These are phyloP conservation scores for Termitomyces titanicus DNA, from an alignment of 768 basidiomycete species.

Conservation along the genomic window DNA sequence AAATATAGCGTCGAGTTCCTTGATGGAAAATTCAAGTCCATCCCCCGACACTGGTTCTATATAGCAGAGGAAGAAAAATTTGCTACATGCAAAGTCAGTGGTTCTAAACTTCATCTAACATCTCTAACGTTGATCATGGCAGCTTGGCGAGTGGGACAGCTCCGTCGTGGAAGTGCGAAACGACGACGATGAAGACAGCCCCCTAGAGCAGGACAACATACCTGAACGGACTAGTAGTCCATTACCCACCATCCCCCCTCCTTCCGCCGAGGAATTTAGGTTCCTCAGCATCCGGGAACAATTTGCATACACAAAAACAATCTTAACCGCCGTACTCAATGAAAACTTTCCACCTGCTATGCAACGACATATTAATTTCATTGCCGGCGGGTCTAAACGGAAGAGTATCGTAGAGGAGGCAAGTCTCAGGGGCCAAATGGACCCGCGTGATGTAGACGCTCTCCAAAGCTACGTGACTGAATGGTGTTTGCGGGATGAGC, in stretches of 20 bases:
- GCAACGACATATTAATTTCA: slow-evolving; percentile 47
- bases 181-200: slow-evolving; percentile 35
- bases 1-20: slow-evolving; percentile 60
- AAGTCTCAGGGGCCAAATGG: slow-evolving; percentile 37
- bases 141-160: slow-evolving; percentile 60
- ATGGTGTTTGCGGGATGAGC: slow-evolving; percentile 41
- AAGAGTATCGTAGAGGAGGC: slow-evolving; percentile 33
- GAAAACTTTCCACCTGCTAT: slow-evolving; percentile 52
- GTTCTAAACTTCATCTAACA: not conserved
- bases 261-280: slow-evolving; percentile 38
- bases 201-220: slow-evolving; percentile 20
- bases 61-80: slow-evolving; percentile 59
- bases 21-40: slow-evolving; percentile 39
- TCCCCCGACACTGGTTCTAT: slow-evolving; percentile 55
- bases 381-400: slow-evolving; percentile 54
- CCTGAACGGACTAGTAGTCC: slow-evolving; percentile 34
- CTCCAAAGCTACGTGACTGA: slow-evolving; percentile 32
- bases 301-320: slow-evolving; percentile 61
- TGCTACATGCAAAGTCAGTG: slow-evolving; percentile 50
- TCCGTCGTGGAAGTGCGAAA: slow-evolving; percentile 35
- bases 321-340: slow-evolving; percentile 57
- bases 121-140: slow-evolving; percentile 1
- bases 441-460: slow-evolving; percentile 32
- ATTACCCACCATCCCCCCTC: slow-evolving; percentile 37
- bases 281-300: slow-evolving; percentile 52